These are phyloP conservation scores for Rhododendron mucronatum DNA, from an alignment of 148 eudicot species.

Conservation along the genomic window DNA sequence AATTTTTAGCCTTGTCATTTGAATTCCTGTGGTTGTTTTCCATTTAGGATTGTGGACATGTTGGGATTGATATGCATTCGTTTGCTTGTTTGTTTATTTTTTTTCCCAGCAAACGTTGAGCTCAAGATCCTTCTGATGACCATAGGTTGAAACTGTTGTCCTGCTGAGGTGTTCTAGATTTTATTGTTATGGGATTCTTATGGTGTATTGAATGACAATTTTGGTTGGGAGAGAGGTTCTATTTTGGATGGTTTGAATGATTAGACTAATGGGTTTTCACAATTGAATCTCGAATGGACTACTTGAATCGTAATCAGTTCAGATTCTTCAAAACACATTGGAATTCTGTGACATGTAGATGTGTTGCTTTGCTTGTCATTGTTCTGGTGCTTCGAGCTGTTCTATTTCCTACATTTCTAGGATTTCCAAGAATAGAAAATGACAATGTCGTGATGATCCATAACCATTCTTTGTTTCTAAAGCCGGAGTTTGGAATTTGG, in stretches of 20 bases:
- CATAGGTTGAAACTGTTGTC: not conserved
- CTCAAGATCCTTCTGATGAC: not conserved
- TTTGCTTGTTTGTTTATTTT: not conserved
- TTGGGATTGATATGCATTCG: not conserved
- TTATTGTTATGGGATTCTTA: not conserved
- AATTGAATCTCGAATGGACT: constrained; percentile 39
- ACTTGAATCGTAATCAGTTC: constrained; percentile 31
- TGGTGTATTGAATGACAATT: not conserved
- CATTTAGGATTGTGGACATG: not conserved
- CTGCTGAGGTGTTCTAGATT: not conserved
- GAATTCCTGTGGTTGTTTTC: not conserved
- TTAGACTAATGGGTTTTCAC: not conserved
- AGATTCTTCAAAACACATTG: constrained; percentile 34
- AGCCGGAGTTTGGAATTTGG: constrained; percentile 18
- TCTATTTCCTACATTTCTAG: constrained; percentile 29
- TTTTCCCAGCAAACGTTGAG: not conserved
- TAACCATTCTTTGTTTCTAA: not conserved
- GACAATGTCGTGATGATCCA: constrained; percentile 15
- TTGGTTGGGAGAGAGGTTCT: not conserved
- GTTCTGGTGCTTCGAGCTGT: constrained; percentile 46
- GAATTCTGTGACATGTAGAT: constrained; percentile 51
- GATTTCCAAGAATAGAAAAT: constrained; percentile 25
- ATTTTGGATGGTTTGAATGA: not conserved
- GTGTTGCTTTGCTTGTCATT: constrained; percentile 39
- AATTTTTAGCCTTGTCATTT: not conserved